Conservation (phyloP, 2,329 filamentous ascomycete species). For the Alternaria atra region DNA sequence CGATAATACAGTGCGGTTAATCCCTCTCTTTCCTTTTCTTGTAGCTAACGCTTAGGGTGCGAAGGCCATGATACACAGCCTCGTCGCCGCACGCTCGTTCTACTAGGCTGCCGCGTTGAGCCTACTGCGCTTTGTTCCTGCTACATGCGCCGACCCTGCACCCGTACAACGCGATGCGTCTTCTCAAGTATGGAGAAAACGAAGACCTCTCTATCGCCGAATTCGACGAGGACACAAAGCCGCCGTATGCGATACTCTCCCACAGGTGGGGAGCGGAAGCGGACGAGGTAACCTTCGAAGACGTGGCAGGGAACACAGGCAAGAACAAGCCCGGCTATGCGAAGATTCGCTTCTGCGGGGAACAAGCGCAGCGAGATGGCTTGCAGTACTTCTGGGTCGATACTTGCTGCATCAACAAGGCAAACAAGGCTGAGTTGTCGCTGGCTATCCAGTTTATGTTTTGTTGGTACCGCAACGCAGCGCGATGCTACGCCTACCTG, state of each 20-base stretch:
- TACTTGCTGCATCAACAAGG: not conserved
- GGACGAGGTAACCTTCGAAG: constrained; percentile 38
- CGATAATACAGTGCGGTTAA: not conserved
- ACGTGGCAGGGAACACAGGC: constrained; percentile 15
- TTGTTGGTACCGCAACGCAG: not conserved
- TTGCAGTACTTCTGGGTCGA: constrained; percentile 10
- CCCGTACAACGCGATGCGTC: constrained; percentile 16
- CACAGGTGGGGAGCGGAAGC: constrained; percentile 32
- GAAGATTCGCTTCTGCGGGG: not conserved
- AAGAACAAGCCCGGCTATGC: constrained; percentile 5
- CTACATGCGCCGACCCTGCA: constrained; percentile 3
- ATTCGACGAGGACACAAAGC: constrained; percentile 7
- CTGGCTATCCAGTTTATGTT: constrained; percentile 3
- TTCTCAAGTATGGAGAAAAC: constrained; percentile 17
- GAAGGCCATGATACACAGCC: not conserved
- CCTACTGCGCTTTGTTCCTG: constrained; percentile 9
- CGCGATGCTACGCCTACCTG: not conserved
- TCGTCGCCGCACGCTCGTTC: constrained; percentile 1
- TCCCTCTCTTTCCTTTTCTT: not conserved
- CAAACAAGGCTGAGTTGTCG: not conserved
- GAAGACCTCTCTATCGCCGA: constrained; percentile 8
- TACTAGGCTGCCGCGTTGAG: constrained; percentile 12
- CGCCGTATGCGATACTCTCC: constrained; percentile 37
- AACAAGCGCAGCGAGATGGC: not conserved
- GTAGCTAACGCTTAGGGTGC: too few relatives aligned